Base-by-base conservation (phyloP, 2,329 filamentous ascomycete species). In the Phialemonium atrogriseum region DNA sequence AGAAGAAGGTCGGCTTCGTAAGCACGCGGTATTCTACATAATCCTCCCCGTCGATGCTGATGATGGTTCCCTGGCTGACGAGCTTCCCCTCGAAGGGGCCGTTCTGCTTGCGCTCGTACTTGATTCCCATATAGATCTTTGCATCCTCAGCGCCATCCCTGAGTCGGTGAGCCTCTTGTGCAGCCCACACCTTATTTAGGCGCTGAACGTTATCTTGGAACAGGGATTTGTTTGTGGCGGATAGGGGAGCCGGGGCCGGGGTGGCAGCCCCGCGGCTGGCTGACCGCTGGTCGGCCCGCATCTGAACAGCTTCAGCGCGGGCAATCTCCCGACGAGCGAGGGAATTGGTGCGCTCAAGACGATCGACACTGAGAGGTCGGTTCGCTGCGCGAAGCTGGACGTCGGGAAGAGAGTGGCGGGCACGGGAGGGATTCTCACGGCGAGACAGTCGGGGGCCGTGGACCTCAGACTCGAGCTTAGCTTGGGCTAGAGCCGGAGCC, bases 11-110 rank as follows among this genome's bases (percentile, higher is more conserved):
- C 0, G 73, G 73, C 53, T 77, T 79, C 1, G 70, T 77, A 16
- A 80, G 62, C 2, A 80, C 72, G 2, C 75, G 66, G 41, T 80
- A 80, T 49, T 80, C 76, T 20, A 80, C 73, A 38, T 75, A 80
- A 40, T 80, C 76, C 47, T 80, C 75, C 14, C 74, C 76, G 37
- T 80, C 73, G 37, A 80, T 80, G 28, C 59, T 77, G 44, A 80
- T 66, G 14, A 80, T 73, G 8, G 66, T 68, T 5, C 74, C 70
- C 37, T 73, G 66, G 27, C 70, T 75, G 18, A 77, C 73, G n/a
- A 79, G 64, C 48, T 77, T 77, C 15, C 74, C 75, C 39, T 66
- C 60, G 37, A 80, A 78, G 0, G 73, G 73, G 0, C 76, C 76
- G 4, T 55, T 74, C 19, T 63, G 51, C 54, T 77, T 78, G 33